Conservation (phyloP, 2,329 filamentous ascomycete genomes). For the Talaromyces pinophilus region DNA sequence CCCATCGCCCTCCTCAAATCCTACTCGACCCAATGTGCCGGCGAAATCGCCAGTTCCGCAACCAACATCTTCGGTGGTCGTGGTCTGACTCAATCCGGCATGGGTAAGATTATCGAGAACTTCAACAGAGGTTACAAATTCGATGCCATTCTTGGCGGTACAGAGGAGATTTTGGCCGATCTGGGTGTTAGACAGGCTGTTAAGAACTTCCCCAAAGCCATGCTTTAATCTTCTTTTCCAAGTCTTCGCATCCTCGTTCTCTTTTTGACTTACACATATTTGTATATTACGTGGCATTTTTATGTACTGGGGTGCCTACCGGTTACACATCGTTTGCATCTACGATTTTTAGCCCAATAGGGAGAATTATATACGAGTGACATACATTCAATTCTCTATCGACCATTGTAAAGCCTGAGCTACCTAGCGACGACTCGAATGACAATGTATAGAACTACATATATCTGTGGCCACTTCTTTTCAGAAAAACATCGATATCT, state of each 20-base stretch:
- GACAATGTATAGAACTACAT: not conserved
- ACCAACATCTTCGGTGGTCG: slow-evolving; percentile 85
- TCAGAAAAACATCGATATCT: not conserved
- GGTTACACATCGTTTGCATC: not conserved
- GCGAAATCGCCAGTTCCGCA: slow-evolving; percentile 80
- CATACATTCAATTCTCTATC: not conserved
- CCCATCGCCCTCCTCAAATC: slow-evolving; percentile 83
- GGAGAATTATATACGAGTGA: not conserved
- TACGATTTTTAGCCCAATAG: not conserved
- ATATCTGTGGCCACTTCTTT: not conserved
- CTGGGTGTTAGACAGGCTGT: slow-evolving; percentile 81
- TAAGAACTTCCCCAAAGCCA: slow-evolving; percentile 80
- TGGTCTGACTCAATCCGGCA: slow-evolving; percentile 76
- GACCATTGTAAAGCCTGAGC: not conserved
- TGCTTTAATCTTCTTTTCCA: slow-evolving; percentile 57
- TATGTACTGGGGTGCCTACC: too few species aligned
- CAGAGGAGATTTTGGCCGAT: slow-evolving; percentile 80
- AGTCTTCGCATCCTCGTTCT: not conserved
- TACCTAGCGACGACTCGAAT: not conserved
- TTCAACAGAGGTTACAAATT: slow-evolving; percentile 85
- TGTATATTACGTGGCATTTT: not conserved
- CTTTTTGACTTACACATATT: not conserved
- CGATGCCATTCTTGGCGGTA: slow-evolving; percentile 74
- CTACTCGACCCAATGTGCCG: slow-evolving; percentile 71
- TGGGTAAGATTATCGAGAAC: slow-evolving; percentile 80